Percentiles rank a stretch among this genome's conserved stretches.
Evolutionary conservation across 805 yeast species (phyloP).

Genomic region (Blastobotrys attinorum): DNA sequence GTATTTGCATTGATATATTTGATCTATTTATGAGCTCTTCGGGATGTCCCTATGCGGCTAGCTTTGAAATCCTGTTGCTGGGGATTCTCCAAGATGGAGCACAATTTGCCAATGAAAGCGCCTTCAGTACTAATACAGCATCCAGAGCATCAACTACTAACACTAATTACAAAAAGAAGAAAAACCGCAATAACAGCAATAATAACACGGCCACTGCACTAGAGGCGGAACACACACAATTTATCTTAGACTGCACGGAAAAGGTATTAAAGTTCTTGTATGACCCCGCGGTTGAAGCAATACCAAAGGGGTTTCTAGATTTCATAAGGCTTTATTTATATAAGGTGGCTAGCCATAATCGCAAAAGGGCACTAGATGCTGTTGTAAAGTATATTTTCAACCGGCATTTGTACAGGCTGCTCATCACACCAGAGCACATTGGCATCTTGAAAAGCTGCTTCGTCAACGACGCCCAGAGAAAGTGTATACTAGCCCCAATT

Average conservation of each 20-base stretch:
- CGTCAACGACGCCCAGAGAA: slow-evolving; percentile 19
- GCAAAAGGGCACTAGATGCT: slow-evolving; percentile 9
- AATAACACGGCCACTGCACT: slow-evolving; percentile 15
- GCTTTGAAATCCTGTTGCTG: slow-evolving; percentile 13
- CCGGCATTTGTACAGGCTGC: slow-evolving; percentile 9
- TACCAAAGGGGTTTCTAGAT: slow-evolving; percentile 12
- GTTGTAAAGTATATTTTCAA: slow-evolving; percentile 18
- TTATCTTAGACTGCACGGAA: slow-evolving; percentile 7
- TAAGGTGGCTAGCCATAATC: slow-evolving; percentile 7
- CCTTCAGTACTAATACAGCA: slow-evolving; percentile 10
- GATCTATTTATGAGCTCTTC: slow-evolving; percentile 13
- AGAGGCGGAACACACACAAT: slow-evolving; percentile 10
- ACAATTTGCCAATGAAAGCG: too few species aligned
- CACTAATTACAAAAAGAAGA: too few species aligned
- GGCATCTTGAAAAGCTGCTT: slow-evolving; percentile 17
- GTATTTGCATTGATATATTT: slow-evolving; percentile 15
- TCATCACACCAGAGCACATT: slow-evolving; percentile 18
- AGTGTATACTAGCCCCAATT: slow-evolving; percentile 16
- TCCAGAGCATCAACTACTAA: slow-evolving; percentile 1
- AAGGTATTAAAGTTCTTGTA: slow-evolving; percentile 11
- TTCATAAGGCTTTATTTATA: slow-evolving; percentile 12
- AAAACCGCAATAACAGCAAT: too few species aligned
- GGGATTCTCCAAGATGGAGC: slow-evolving; percentile 18
- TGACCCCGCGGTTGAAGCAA: slow-evolving; percentile 13
- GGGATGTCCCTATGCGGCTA: slow-evolving; percentile 8